Conservation (phyloP, 257 asterid species). For the Fraxinus excelsior region DNA sequence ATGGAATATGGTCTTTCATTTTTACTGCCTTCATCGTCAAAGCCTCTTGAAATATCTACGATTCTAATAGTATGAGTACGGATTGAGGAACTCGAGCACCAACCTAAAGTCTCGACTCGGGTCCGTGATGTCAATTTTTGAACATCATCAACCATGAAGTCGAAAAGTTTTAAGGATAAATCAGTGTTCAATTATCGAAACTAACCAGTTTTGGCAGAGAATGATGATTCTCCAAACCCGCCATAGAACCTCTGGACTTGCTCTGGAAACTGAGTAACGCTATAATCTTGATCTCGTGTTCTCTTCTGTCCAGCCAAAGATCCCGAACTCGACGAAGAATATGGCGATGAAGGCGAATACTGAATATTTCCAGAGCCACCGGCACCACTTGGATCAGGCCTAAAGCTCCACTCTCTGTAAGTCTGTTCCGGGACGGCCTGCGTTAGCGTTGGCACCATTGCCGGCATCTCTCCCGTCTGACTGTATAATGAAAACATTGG, state of each 20-base stretch:
- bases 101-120: too few species aligned
- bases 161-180: not conserved
- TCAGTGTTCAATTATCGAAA: not conserved
- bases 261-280: constrained; percentile 32
- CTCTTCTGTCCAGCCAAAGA: constrained; percentile 75
- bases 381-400: constrained; percentile 24
- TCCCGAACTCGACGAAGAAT: constrained; percentile 71
- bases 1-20: too few species aligned
- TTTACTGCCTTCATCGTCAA: too few species aligned
- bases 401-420: constrained; percentile 28
- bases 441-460: constrained; percentile 63
- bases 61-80: too few species aligned
- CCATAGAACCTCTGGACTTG: constrained; percentile 30
- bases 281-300: constrained; percentile 55
- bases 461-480: constrained; percentile 57
- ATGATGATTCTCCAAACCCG: constrained; percentile 43
- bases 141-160: not conserved
- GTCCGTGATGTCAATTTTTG: too few species aligned
- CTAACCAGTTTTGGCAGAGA: constrained; percentile 52
- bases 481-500: constrained; percentile 36
- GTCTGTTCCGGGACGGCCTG: constrained; percentile 52
- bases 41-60: too few species aligned
- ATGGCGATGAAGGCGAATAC: constrained; percentile 25
- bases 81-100: too few species aligned
- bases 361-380: constrained; percentile 32